Base-by-base conservation (phyloP, 2,329 filamentous ascomycete genomes). In the Colletotrichum orchidophilum region DNA sequence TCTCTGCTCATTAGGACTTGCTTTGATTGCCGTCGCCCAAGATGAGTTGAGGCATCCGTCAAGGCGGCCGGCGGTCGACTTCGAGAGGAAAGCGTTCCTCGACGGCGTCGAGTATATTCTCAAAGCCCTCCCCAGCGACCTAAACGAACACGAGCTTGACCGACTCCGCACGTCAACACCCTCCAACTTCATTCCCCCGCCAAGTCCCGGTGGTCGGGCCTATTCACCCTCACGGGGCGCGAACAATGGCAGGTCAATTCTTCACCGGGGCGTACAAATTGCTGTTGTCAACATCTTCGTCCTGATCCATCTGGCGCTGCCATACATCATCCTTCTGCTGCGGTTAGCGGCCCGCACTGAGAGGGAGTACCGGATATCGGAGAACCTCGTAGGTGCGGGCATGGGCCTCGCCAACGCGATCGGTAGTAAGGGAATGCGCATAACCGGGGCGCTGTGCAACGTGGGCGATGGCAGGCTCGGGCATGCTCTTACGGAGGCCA, bases 391-490 rank as follows among this genome's bases (percentile, higher is more conserved):
- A 21, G 83, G 84, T 8, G 82, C 83, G 26, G 81, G 88, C 6
- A 79, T 91, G 35, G 82, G 83, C 57, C 83, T 87, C 2, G 87
- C 87, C 3, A 87, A 90, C 73, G 80, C 79, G 58, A 74, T 92
- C 53, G 87, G 89, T 3, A 86, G 85, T 67, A 81, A 83, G 18
- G 83, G 88, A 24, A 74, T 90, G 31, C 82, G 80, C 39, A 75
- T 92, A 4, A 87, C 87, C 11, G 85, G 86, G 11, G 84, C 87
- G 0, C 81, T 93, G 3, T 86, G 86, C 70, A 86, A 85, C 54
- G 86, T 93, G 80, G 88, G 91, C 26, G 89, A 93, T 70, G 92
- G 92, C 0, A 88, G 85, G 71, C 81, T 93, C n/a, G 90, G 91
- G 0, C 85, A 89, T 72, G 82, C 84, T 3, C 77, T 93, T 26